Evolutionary conservation across 208 protist species (phyloP).

Genomic region (Spironucleus salmonicida): DNA sequence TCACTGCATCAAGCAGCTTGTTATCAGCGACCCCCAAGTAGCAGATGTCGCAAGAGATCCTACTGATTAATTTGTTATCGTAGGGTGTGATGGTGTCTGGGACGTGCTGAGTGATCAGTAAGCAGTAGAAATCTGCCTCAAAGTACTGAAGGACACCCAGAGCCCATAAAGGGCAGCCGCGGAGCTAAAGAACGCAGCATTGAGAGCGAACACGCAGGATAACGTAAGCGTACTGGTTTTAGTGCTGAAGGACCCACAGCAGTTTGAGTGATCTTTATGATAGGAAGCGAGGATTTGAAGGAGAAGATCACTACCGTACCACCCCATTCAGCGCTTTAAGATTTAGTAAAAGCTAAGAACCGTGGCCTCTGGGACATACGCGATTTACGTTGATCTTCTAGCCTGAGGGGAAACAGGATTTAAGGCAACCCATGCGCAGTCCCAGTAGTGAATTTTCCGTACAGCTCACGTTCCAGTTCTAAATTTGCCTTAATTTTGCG

Average conservation of each 20-base stretch:
- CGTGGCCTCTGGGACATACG: no score
- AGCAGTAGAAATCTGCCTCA: conserved; percentile 34
- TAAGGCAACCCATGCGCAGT: no score
- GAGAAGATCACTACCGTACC: neutral
- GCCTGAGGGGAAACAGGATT: no score
- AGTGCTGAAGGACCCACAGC: conserved; percentile 25
- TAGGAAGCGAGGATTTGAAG: no score
- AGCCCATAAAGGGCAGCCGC: conserved; percentile 17
- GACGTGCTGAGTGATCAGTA: conserved; percentile 46
- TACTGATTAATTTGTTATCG: conserved; percentile 47
- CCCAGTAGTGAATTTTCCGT: no score
- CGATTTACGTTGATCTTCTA: no score
- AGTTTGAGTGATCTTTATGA: no score
- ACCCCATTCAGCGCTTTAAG: no score
- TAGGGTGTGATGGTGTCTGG: conserved; percentile 57
- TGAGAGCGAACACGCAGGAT: neutral
- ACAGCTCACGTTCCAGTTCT: no score
- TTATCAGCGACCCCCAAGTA: conserved; percentile 34
- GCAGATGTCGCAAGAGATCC: neutral
- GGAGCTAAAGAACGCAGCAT: conserved; percentile 8
- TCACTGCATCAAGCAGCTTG: conserved; percentile 42
- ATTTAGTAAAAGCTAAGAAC: no score
- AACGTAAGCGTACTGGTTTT: conserved; percentile 25
- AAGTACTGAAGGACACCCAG: neutral
- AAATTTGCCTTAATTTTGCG: no score